Conservation (phyloP, 1,284 basidiomycete genomes). For the Papiliotrema terrestris region DNA sequence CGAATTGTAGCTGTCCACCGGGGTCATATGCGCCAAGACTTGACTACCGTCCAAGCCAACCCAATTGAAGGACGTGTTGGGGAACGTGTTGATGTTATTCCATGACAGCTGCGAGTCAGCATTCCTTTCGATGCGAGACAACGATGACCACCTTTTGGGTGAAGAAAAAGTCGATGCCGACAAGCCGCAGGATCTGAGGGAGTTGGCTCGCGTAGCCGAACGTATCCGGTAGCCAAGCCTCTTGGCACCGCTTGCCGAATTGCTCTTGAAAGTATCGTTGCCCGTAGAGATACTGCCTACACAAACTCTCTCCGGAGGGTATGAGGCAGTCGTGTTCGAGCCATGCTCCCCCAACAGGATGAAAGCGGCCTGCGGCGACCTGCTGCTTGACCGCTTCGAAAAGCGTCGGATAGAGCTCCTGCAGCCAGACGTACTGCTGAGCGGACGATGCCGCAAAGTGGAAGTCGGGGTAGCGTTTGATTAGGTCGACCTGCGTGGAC, state of each 20-base stretch:
- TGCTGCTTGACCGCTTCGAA: constrained; percentile 75
- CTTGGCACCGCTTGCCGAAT: constrained; percentile 63
- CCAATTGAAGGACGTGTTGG: constrained; percentile 93
- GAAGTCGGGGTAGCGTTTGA: constrained; percentile 91
- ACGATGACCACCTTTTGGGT: constrained; percentile 70
- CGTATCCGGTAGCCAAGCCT: constrained; percentile 65
- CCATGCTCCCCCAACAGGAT: constrained; percentile 21
- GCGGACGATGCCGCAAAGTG: constrained; percentile 85
- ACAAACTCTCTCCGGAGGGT: constrained; percentile 80
- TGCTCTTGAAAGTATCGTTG: constrained; percentile 77
- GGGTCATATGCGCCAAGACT: constrained; percentile 79
- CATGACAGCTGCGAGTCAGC: neutral
- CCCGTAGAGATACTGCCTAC: constrained; percentile 82
- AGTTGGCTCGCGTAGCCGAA: constrained; percentile 75
- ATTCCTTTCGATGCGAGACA: neutral
- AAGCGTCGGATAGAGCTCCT: constrained; percentile 78
- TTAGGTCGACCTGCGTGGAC: constrained; percentile 82
- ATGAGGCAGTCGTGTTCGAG: constrained; percentile 80
- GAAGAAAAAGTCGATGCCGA: constrained; percentile 90
- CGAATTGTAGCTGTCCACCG: constrained; percentile 52
- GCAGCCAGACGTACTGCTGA: constrained; percentile 93
- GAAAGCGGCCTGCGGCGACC: constrained; percentile 70
- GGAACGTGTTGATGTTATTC: constrained; percentile 64
- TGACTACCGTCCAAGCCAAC: constrained; percentile 68
- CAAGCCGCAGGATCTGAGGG: constrained; percentile 77